Evolutionary conservation across 257 asterid species (phyloP).

Genomic region (Ligustrum vulgare): DNA sequence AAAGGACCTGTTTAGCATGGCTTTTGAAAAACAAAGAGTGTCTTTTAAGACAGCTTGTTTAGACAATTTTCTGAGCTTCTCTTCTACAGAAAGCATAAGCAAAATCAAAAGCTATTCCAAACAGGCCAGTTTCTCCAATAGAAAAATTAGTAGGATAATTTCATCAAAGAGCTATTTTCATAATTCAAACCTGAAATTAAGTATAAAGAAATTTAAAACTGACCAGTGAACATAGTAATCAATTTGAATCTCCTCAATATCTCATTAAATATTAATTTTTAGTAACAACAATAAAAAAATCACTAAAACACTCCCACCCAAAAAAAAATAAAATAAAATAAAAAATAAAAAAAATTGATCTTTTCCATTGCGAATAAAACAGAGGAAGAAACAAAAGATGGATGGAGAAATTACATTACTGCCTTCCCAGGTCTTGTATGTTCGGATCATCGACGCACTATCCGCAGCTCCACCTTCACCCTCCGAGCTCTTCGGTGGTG

Average conservation of each 20-base stretch:
- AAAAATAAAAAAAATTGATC: background rate
- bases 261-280: background rate
- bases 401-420: constrained; percentile 35
- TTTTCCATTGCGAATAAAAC: background rate
- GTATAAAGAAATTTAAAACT: background rate
- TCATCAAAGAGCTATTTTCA: background rate
- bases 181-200: background rate
- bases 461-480: constrained; percentile 2
- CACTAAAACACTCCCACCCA: background rate
- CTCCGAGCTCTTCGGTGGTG: constrained; percentile 38
- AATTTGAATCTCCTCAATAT: background rate
- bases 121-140: background rate
- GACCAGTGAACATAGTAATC: background rate
- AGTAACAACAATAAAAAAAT: background rate
- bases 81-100: background rate
- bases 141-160: background rate
- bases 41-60: background rate
- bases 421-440: constrained; percentile 47
- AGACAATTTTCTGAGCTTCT: background rate
- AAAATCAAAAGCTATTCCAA: no score
- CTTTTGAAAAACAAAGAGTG: background rate
- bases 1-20: background rate
- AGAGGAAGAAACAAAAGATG: background rate
- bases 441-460: constrained; percentile 32
- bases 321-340: no score